Conservation (phyloP, 73 alveolate species). For the Paramecium tetraurelia region DNA sequence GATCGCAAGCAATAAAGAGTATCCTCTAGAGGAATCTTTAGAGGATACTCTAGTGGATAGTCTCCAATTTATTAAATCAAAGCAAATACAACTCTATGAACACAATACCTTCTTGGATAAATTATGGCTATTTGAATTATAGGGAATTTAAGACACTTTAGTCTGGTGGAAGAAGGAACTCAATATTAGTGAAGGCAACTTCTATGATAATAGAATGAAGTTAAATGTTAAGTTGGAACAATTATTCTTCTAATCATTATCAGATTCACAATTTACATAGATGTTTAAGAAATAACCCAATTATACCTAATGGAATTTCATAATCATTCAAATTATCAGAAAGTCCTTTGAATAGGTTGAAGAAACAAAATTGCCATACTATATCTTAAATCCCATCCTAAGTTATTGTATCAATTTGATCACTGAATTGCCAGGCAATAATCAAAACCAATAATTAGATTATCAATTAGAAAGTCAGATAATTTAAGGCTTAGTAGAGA, state of each 20-base stretch:
- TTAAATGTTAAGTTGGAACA: background rate
- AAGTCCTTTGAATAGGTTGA: background rate
- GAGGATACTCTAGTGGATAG: background rate
- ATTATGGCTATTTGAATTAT: background rate
- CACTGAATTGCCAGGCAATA: slow-evolving; percentile 10
- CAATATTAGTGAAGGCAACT: background rate
- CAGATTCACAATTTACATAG: background rate
- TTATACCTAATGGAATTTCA: background rate
- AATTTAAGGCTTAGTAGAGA: background rate
- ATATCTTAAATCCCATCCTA: background rate
- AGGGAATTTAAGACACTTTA: background rate
- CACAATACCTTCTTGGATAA: slow-evolving; percentile 1
- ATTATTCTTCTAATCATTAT: background rate
- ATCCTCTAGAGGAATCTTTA: background rate
- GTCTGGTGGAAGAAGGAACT: background rate
- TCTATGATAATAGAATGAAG: background rate
- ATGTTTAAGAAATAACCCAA: background rate
- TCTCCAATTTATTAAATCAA: background rate
- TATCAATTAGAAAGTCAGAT: background rate
- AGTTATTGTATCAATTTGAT: background rate
- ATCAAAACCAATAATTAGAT: background rate
- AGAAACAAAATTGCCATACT: background rate
- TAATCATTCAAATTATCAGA: background rate
- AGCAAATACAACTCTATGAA: background rate
- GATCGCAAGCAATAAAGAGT: background rate